Base-by-base conservation (phyloP, 805 yeast genomes). In the Ogataea corticis region DNA sequence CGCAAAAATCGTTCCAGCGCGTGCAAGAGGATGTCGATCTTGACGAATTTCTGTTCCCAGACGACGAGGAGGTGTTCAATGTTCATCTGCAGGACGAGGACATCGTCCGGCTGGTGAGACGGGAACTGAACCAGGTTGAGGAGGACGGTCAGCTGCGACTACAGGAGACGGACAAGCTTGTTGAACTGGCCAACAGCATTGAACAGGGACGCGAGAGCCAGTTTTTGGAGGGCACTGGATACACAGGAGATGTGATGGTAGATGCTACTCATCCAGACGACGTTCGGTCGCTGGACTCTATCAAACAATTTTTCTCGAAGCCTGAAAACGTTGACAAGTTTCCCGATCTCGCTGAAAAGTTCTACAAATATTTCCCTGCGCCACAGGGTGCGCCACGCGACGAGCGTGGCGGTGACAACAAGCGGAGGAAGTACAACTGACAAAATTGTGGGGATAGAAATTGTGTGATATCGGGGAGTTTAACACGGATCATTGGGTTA, bases 31-130 rank as follows among this genome's bases (percentile, higher is more conserved):
- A 47, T 3, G 14, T 48, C 25, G 54, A 57, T 12, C 34, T 69
- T 12, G 67, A 68, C 34, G 55, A 62, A 15, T 44, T 68, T 14
- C 36, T 71, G 23, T 69, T 69, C 44, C 75, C 75, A 1, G 41
- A 46, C 2, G 71, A 69, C 43, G 75, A 71, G 44, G 53, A 46
- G 11, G 62, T 70, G 6, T 31, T 41, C 11, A 68, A 68, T 43
- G 54, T 44, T n/a, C 63, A 59, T 33, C 41, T 63, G n/a, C 48
- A 60, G 1, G 71, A 69, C 34, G 53, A 51, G n/a, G 73, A 69
- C 29, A 66, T 70, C 21, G 61, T 64, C 9, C 35, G 30, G 7
- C 42, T 61, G 2, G 67, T 63, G 15, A 60, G 51, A 44, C 45
- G 55, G 12, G 61, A 57, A 13, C 14, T 28, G 31, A 28, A 28